Evolutionary conservation across 495 filamentous ascomycete species (phyloP).

Genomic region (Staphylotrichum longicolle): DNA sequence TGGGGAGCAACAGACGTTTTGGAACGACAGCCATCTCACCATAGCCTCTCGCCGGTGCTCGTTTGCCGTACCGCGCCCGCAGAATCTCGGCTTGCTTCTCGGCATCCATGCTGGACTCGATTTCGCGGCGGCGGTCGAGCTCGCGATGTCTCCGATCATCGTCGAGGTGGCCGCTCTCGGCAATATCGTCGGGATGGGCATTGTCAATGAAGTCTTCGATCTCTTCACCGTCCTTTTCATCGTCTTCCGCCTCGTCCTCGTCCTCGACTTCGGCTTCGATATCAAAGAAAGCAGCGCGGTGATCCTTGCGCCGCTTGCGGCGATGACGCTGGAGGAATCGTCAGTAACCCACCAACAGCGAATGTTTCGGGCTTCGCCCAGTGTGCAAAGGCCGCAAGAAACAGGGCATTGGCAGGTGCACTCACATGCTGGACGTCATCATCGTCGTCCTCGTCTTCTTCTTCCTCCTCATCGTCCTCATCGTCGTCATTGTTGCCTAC

Average conservation of each 20-base stretch:
- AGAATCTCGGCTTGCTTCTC: slow-evolving; percentile 88
- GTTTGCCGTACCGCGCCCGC: slow-evolving; percentile 74
- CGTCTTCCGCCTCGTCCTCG: slow-evolving; percentile 85
- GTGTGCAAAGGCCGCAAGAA: neutral
- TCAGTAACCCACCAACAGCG: slow-evolving; percentile 16
- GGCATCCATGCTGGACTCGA: slow-evolving; percentile 79
- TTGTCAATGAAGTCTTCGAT: slow-evolving; percentile 82
- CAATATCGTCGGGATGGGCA: slow-evolving; percentile 84
- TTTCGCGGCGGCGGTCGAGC: slow-evolving; percentile 86
- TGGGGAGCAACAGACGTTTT: slow-evolving; percentile 85
- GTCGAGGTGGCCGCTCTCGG: slow-evolving; percentile 72
- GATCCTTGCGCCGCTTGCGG: slow-evolving; percentile 71
- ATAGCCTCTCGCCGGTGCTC: slow-evolving; percentile 45
- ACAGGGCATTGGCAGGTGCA: slow-evolving; percentile 8
- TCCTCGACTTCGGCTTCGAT: slow-evolving; percentile 95
- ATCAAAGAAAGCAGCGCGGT: slow-evolving; percentile 82
- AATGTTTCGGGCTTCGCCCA: too few relatives aligned
- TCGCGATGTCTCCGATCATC: slow-evolving; percentile 94
- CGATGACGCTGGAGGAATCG: slow-evolving; percentile 59
- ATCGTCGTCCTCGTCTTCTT: slow-evolving; percentile 55
- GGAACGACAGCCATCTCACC: slow-evolving; percentile 69
- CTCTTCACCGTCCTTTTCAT: slow-evolving; percentile 83
- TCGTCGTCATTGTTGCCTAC: slow-evolving; percentile 55
- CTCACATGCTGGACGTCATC: slow-evolving; percentile 43
- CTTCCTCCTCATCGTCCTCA: slow-evolving; percentile 55